Percentiles rank a stretch among this genome's conserved stretches.
phyloP scores from a whole-genome alignment of 306 rosid species.

The Spatholobus suberectus region DNA sequence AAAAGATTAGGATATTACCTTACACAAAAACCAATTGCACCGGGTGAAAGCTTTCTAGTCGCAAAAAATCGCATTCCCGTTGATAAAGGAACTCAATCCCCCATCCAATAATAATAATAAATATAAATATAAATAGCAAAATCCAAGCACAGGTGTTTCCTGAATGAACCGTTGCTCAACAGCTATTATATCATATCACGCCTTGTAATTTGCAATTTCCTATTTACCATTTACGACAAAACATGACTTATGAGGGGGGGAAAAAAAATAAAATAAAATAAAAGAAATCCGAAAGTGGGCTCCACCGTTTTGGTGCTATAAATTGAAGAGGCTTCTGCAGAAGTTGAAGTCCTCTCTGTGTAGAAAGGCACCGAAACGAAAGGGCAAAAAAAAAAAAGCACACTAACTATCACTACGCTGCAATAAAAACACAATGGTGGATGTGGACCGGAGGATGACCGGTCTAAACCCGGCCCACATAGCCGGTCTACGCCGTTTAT shows the following conservation, averaged over 20 bases:
- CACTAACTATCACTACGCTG: not conserved
- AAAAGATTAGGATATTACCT: not conserved
- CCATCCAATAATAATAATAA: not conserved
- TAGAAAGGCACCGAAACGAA: conserved; percentile 26
- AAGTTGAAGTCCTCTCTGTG: conserved; percentile 29
- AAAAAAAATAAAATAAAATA: not conserved
- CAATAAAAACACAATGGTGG: conserved; percentile 69
- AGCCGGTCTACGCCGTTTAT: conserved; percentile 92
- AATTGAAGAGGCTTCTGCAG: conserved; percentile 22
- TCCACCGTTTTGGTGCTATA: conserved; percentile 58
- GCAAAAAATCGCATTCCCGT: conserved; percentile 29
- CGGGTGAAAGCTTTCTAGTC: no score
- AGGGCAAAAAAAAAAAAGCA: not conserved
- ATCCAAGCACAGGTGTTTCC: conserved; percentile 37
- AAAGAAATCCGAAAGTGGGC: conserved; percentile 44
- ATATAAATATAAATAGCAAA: conserved; percentile 27
- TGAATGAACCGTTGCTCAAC: conserved; percentile 61
- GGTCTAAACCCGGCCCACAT: conserved; percentile 94
- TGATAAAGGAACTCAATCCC: conserved; percentile 18
- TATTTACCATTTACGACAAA: conserved; percentile 38
- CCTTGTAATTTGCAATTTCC: conserved; percentile 9
- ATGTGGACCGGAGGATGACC: conserved; percentile 96
- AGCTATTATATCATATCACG: conserved; percentile 33
- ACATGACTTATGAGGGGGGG: conserved; percentile 5
- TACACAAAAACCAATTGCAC: not conserved